These are phyloP conservation scores for Suillus cothurnatus DNA, from an alignment of 768 basidiomycete genomes.

Conservation along the genomic window DNA sequence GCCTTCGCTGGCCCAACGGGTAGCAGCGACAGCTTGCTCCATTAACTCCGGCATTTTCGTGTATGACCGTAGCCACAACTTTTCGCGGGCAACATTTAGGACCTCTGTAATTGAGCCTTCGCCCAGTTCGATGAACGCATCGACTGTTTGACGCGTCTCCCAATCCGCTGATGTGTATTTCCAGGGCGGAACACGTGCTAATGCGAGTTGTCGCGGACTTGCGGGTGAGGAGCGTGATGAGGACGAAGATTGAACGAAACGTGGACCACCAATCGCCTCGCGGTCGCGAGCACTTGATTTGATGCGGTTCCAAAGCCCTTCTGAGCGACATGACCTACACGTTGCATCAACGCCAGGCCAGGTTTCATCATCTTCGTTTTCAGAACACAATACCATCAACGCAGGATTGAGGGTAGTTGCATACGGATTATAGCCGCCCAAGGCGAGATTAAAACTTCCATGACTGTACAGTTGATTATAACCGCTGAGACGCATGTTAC, in stretches of 20 bases:
- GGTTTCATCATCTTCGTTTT: constrained; percentile 73
- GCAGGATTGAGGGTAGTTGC: constrained; percentile 26
- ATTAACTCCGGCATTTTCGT: constrained; percentile 71
- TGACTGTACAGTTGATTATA: constrained; percentile 35
- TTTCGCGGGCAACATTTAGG: constrained; percentile 62
- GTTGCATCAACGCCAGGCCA: constrained; percentile 69
- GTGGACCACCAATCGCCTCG: constrained; percentile 57
- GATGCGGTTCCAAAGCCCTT: constrained; percentile 68
- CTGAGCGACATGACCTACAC: constrained; percentile 64
- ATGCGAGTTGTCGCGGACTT: constrained; percentile 16
- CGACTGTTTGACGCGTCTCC: constrained; percentile 68
- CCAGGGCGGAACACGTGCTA: constrained; percentile 27
- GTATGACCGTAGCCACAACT: constrained; percentile 64
- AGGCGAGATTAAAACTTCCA: constrained; percentile 21
- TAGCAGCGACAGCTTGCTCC: constrained; percentile 66
- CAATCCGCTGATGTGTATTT: constrained; percentile 49
- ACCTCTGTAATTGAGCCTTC: constrained; percentile 71
- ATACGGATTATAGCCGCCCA: constrained; percentile 29
- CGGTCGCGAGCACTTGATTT: constrained; percentile 48
- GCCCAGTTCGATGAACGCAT: constrained; percentile 72
- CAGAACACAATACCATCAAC: constrained; percentile 50
- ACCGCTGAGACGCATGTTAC: constrained; percentile 31
- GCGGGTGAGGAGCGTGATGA: constrained; percentile 16
- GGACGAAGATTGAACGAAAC: constrained; percentile 24
- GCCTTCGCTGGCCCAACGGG: constrained; percentile 43